These are phyloP conservation scores for Lactarius sanguifluus DNA, from an alignment of 768 basidiomycete genomes.

Conservation along the genomic window DNA sequence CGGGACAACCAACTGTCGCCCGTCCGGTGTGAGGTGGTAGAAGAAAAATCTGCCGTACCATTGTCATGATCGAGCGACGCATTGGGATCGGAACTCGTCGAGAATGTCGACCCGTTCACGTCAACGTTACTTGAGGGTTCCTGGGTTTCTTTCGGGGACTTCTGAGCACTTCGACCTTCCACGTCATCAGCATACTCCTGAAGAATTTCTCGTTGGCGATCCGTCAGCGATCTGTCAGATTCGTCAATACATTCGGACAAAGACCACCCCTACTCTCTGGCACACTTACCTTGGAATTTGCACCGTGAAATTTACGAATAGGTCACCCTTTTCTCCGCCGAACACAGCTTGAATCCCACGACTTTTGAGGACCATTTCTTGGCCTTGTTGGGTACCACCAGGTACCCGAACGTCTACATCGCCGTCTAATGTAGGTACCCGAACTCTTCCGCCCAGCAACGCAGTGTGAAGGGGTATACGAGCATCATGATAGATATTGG, in stretches of 20 bases:
- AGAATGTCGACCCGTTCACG: conserved; percentile 30
- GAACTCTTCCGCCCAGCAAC: conserved; percentile 87
- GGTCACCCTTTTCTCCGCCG: conserved; percentile 67
- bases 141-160: conserved; percentile 31
- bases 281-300: conserved; percentile 81
- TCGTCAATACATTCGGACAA: conserved; percentile 14
- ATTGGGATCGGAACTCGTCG: conserved; percentile 7
- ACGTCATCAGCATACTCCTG: conserved; percentile 91
- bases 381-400: conserved; percentile 91
- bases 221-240: conserved; percentile 66
- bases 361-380: conserved; percentile 92
- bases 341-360: conserved; percentile 73
- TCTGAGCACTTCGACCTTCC: conserved; percentile 57
- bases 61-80: conserved; percentile 46
- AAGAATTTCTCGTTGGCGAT: conserved; percentile 82
- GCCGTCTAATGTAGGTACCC: conserved; percentile 93
- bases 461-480: conserved; percentile 90
- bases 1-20: conserved; percentile 68
- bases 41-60: conserved; percentile 74
- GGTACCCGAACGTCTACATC: conserved; percentile 94
- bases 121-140: conserved; percentile 30
- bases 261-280: conserved; percentile 13
- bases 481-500: conserved; percentile 86
- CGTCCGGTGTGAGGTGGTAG: conserved; percentile 49
- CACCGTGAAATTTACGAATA: conserved; percentile 86